Evolutionary conservation across 768 basidiomycete species (phyloP).

Genomic region (Ramaria sp.): DNA sequence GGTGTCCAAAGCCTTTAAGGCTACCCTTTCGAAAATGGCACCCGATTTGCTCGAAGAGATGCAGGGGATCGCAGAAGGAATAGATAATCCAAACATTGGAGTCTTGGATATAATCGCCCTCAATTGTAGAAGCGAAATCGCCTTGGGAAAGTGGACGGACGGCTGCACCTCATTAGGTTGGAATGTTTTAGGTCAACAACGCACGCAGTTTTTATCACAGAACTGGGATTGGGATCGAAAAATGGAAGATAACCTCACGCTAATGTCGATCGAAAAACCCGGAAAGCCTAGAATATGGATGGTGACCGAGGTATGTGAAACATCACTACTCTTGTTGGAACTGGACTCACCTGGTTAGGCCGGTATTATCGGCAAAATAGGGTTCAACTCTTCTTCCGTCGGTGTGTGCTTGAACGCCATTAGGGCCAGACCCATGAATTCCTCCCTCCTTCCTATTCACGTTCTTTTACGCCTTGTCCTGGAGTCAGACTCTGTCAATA

Average conservation of each 20-base stretch:
- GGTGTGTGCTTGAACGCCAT: slow-evolving; percentile 28
- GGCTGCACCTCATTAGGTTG: slow-evolving; percentile 25
- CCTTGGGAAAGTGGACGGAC: slow-evolving; percentile 25
- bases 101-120: slow-evolving; percentile 24
- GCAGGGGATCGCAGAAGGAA: slow-evolving; percentile 24
- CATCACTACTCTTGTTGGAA: neutral
- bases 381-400: slow-evolving; percentile 25
- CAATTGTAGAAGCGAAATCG: slow-evolving; percentile 28
- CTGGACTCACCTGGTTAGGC: slow-evolving; percentile 14
- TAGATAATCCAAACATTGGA: slow-evolving; percentile 15
- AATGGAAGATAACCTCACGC: slow-evolving; percentile 23
- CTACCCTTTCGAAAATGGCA: slow-evolving; percentile 16
- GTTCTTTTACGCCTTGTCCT: slow-evolving; percentile 22
- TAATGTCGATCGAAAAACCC: slow-evolving; percentile 19
- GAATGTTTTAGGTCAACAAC: slow-evolving; percentile 13
- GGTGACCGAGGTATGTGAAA: slow-evolving; percentile 23
- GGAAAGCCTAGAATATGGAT: slow-evolving; percentile 25
- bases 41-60: slow-evolving; percentile 24
- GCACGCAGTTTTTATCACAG: slow-evolving; percentile 20
- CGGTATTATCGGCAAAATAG: slow-evolving; percentile 28
- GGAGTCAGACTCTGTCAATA: slow-evolving; percentile 18
- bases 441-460: slow-evolving; percentile 23
- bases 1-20: slow-evolving; percentile 18
- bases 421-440: slow-evolving; percentile 21
- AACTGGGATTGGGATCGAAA: slow-evolving; percentile 28